phyloP scores from a whole-genome alignment of 257 asterid genomes.

The Fraxinus pennsylvanica region DNA sequence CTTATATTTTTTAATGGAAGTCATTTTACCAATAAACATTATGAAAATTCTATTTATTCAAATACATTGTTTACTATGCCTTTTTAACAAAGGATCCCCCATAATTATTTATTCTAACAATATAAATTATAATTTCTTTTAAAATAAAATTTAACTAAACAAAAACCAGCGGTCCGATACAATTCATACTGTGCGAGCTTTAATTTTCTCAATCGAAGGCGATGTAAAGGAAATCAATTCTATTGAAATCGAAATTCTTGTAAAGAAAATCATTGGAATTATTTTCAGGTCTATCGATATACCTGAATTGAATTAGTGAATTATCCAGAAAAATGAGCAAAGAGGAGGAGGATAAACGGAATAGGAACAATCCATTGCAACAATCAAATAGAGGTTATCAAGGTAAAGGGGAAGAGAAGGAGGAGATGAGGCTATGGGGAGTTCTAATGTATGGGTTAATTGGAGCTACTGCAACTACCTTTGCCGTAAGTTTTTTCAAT shows the following conservation, averaged over 20 bases:
- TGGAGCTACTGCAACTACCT: constrained; percentile 80
- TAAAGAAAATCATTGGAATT: background rate
- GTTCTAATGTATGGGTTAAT: constrained; percentile 64
- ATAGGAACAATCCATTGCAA: background rate
- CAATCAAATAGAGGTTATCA: constrained; percentile 22
- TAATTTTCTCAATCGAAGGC: background rate
- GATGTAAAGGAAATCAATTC: background rate
- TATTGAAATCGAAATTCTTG: background rate
- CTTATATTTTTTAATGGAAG: too few species aligned
- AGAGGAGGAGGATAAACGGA: constrained; percentile 44
- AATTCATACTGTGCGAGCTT: background rate
- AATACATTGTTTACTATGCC: too few species aligned
- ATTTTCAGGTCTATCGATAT: background rate
- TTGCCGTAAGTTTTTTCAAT: constrained; percentile 54
- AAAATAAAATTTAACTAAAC: too few species aligned
- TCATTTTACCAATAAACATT: too few species aligned
- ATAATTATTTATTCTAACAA: too few species aligned
- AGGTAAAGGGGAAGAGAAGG: constrained; percentile 32
- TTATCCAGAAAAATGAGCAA: constrained; percentile 41
- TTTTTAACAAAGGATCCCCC: too few species aligned
- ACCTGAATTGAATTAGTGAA: background rate
- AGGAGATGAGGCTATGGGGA: constrained; percentile 59
- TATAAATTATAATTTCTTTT: too few species aligned
- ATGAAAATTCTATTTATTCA: too few species aligned
- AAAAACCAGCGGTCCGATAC: too few species aligned